Evolutionary conservation across 1,139 yeast genomes (phyloP).

Genomic region (Scheffersomyces parashehatae): DNA sequence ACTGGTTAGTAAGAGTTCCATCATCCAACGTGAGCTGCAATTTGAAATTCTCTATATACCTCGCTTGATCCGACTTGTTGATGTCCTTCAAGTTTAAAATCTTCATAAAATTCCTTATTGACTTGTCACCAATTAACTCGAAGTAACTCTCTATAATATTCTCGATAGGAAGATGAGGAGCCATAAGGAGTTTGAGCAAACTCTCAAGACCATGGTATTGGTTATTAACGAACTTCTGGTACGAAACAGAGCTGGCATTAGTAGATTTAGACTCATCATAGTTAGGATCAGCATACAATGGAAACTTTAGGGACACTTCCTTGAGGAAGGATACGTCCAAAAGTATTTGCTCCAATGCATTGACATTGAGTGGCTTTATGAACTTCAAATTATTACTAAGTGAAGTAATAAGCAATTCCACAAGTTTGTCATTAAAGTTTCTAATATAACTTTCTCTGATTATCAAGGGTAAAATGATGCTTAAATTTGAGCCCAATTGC

Average conservation of each 20-base stretch:
- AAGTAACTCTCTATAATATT: constrained; percentile 68
- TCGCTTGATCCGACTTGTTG: constrained; percentile 43
- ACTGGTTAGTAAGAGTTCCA: constrained; percentile 38
- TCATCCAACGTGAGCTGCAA: constrained; percentile 57
- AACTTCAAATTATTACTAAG: constrained; percentile 58
- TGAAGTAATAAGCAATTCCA: constrained; percentile 63
- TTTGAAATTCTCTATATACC: constrained; percentile 62
- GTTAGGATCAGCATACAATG: constrained; percentile 41
- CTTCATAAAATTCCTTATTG: constrained; percentile 61
- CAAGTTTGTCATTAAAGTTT: constrained; percentile 72
- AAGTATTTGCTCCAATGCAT: constrained; percentile 79
- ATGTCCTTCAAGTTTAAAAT: constrained; percentile 66
- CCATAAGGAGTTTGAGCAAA: constrained; percentile 63
- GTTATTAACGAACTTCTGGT: constrained; percentile 48
- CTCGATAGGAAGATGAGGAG: constrained; percentile 62
- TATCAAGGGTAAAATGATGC: constrained; percentile 56
- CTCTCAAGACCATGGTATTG: constrained; percentile 59
- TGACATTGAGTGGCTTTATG: constrained; percentile 64
- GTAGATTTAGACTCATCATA: constrained; percentile 16
- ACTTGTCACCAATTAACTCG: constrained; percentile 65
- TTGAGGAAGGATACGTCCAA: constrained; percentile 70
- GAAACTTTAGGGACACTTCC: constrained; percentile 53
- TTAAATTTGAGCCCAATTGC: constrained; percentile 40
- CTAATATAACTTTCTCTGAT: constrained; percentile 72
- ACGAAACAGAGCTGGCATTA: constrained; percentile 35